Percentiles rank a stretch among this genome's conserved stretches.
These are phyloP conservation scores for Brassica rapa DNA, from an alignment of 345 rosid genomes.

Conservation along the genomic window DNA sequence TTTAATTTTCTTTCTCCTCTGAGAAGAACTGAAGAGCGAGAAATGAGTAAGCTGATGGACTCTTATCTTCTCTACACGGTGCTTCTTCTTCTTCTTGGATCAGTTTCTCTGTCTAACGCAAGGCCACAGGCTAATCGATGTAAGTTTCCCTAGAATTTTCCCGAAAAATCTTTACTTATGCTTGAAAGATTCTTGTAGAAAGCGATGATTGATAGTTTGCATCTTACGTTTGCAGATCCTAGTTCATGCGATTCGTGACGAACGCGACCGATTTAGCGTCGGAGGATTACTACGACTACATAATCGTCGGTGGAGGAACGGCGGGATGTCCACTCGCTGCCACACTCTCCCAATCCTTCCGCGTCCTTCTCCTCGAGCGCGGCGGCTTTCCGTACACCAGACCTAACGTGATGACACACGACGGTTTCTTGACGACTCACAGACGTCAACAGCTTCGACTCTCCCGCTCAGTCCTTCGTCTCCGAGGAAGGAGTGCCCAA, in stretches of 20 bases:
- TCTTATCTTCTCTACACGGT: constrained; percentile 34
- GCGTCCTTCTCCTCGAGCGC: constrained; percentile 79
- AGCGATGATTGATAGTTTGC: not conserved
- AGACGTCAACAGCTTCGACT: constrained; percentile 58
- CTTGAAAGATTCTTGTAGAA: not conserved
- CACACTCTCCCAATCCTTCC: constrained; percentile 67
- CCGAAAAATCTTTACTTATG: not conserved
- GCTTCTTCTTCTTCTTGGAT: constrained; percentile 37
- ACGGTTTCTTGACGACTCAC: constrained; percentile 68
- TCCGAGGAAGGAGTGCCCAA: constrained; percentile 92
- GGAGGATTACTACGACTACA: constrained; percentile 82
- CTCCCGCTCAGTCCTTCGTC: constrained; percentile 76
- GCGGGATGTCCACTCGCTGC: constrained; percentile 93
- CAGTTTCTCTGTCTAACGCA: constrained; percentile 42
- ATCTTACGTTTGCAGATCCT: constrained; percentile 50
- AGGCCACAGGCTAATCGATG: constrained; percentile 46
- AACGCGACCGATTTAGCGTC: constrained; percentile 75
- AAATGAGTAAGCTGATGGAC: constrained; percentile 22
- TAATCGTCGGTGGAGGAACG: constrained; percentile 89
- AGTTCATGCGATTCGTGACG: constrained; percentile 57
- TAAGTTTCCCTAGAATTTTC: constrained; percentile 23
- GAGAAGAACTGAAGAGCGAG: constrained; percentile 14
- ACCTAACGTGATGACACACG: constrained; percentile 72
- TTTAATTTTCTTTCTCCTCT: constrained; percentile 24
- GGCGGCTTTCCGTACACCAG: constrained; percentile 62